Conservation (phyloP, 257 asterid species). For the Solanum tacnaense region DNA sequence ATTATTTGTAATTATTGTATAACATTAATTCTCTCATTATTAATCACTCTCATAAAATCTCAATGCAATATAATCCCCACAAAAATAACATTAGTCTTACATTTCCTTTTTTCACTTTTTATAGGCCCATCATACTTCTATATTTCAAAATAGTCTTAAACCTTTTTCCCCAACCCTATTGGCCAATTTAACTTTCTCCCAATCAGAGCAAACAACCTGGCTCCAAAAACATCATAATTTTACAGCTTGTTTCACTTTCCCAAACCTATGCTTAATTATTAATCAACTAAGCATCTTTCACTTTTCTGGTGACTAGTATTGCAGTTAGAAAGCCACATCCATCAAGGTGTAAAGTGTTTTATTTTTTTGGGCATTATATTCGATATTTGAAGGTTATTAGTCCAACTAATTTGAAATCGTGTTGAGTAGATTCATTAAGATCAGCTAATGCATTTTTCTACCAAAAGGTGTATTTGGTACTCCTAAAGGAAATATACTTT, state of each 20-base stretch:
- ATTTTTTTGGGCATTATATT: too few species aligned
- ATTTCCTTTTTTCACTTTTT: neutral
- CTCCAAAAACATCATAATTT: neutral
- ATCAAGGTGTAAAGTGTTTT: neutral
- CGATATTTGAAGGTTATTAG: too few species aligned
- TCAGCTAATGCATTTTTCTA: too few species aligned
- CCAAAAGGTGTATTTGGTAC: too few species aligned
- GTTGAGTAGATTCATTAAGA: too few species aligned
- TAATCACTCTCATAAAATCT: neutral
- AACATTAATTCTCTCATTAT: neutral
- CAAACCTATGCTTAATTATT: neutral
- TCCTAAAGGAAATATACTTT: too few species aligned
- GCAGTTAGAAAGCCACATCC: neutral
- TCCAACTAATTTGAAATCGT: too few species aligned
- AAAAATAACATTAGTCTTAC: neutral
- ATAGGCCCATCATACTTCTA: neutral
- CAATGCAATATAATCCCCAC: neutral
- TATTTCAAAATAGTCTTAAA: neutral
- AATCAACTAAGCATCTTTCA: neutral
- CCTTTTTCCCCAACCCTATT: neutral
- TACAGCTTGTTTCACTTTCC: neutral
- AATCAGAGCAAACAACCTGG: neutral
- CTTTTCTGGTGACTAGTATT: neutral
- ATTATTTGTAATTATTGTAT: neutral
- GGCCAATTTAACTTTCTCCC: neutral